Conservation (phyloP, 2,329 filamentous ascomycete species). For the Penicillium sp. region DNA sequence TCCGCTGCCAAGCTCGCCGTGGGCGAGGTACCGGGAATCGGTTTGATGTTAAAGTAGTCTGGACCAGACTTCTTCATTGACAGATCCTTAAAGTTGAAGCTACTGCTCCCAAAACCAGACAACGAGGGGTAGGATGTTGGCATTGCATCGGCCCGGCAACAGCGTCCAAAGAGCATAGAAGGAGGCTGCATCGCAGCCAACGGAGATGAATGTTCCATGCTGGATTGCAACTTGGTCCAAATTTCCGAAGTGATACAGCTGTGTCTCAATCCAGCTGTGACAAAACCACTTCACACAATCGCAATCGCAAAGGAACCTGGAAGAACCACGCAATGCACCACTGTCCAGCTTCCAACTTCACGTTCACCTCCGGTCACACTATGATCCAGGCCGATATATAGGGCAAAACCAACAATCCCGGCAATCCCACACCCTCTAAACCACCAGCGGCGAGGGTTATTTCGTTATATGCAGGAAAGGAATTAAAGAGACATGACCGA, state of each 20-base stretch:
- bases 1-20: constrained; percentile 87
- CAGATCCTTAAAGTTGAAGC: constrained; percentile 70
- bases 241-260: constrained; percentile 13
- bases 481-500: constrained; percentile 30
- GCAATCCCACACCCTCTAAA: constrained; percentile 11
- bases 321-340: not conserved
- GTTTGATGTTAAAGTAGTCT: constrained; percentile 79
- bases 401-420: too few species aligned
- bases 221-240: constrained; percentile 12
- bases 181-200: constrained; percentile 84
- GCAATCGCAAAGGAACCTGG: not conserved
- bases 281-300: constrained; percentile 1
- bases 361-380: too few species aligned
- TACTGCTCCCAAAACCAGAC: constrained; percentile 55
- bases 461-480: constrained; percentile 16
- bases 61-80: constrained; percentile 61
- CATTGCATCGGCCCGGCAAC: constrained; percentile 54
- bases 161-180: constrained; percentile 55
- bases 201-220: constrained; percentile 90
- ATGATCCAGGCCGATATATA: too few species aligned
- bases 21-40: constrained; percentile 77
- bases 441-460: constrained; percentile 17
- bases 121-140: constrained; percentile 49
- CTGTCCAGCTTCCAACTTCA: constrained; percentile 7
- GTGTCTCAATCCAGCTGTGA: not conserved